Evolutionary conservation across 495 filamentous ascomycete genomes (phyloP), one percentile per base, ranked within the genome.

Genomic region (Penicillium odoratum): DNA sequence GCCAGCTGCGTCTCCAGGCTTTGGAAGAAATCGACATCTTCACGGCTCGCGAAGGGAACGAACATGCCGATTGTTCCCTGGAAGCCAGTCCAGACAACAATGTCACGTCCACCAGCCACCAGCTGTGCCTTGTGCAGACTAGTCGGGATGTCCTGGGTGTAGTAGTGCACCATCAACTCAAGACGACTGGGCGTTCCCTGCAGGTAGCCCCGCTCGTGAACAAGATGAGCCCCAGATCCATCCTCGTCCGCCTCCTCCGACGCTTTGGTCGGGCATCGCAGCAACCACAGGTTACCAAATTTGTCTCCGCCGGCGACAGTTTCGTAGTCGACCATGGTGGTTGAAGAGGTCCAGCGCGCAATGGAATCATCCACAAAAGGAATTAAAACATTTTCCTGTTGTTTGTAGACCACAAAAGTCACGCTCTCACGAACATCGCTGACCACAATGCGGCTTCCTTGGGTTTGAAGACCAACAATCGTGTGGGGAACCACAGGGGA

Each of bases 21-120:
- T 70, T 97, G 92, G 80, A 99, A 98, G 73, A 98, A 97, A 74
- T 97, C 93, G 42, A 95, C 91, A 66, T 98, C 93, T 64, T 97
- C 93, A 26, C 94, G 86, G 57, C 86, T 87, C 16, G 89, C 76
- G 64, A 99, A 97, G 0, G 95, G 95, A 43, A 97, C 87, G 36
- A 98, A 76, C 38, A 96, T 89, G 26, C 95, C 95, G 16, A 99
- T 81, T 0, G 93, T 97, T 46, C 95, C 95, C 64, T 96, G 91
- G 36, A 99, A 79, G 13, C 95, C 95, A 45, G 88, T 89, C 94
- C 94, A 99, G 15, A 99, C 78, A 0, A 99, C 76, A 28, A 97
- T 85, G 52, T 97, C 91, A 53, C 92, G 88, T 10, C 95, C 95
- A 58, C 95, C 95, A 16, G 92, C 88, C 13, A 97, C 91, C 11